These are phyloP conservation scores for Saussurea involucrata DNA, from an alignment of 129 eudicot genomes.

Conservation along the genomic window DNA sequence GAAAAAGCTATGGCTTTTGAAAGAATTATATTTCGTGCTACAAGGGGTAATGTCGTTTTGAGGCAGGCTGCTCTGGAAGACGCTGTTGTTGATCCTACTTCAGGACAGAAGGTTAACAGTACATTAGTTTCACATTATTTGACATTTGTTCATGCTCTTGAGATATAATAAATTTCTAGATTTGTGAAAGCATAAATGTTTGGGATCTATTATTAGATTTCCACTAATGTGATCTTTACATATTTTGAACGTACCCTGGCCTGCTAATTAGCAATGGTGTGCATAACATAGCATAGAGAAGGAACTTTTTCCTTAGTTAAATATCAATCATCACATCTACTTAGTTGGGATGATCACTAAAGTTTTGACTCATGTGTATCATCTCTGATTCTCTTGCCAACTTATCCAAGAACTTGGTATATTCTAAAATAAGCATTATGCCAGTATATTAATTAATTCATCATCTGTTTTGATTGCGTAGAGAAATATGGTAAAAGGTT, in stretches of 20 bases:
- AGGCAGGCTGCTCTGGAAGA: constrained; percentile 60
- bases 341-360: not conserved
- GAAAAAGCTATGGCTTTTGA: constrained; percentile 75
- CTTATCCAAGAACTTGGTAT: not conserved
- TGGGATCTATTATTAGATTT: not conserved
- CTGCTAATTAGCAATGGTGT: not conserved
- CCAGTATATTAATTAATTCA: not conserved
- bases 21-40: constrained; percentile 83
- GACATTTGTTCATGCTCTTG: not conserved
- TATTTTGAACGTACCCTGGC: not conserved
- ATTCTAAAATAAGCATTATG: not conserved
- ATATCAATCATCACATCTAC: not conserved
- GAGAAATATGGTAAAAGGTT: not conserved
- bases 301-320: not conserved
- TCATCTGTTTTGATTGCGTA: not conserved
- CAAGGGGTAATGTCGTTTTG: constrained; percentile 74
- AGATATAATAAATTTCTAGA: not conserved
- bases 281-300: not conserved
- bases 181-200: not conserved
- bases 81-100: constrained; percentile 66
- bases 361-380: not conserved
- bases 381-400: not conserved
- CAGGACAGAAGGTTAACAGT: constrained; percentile 64
- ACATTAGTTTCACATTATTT: not conserved
- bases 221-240: not conserved